These are phyloP conservation scores for Thielaviopsis ethacetica DNA, from an alignment of 2,329 filamentous ascomycete genomes.

Conservation along the genomic window DNA sequence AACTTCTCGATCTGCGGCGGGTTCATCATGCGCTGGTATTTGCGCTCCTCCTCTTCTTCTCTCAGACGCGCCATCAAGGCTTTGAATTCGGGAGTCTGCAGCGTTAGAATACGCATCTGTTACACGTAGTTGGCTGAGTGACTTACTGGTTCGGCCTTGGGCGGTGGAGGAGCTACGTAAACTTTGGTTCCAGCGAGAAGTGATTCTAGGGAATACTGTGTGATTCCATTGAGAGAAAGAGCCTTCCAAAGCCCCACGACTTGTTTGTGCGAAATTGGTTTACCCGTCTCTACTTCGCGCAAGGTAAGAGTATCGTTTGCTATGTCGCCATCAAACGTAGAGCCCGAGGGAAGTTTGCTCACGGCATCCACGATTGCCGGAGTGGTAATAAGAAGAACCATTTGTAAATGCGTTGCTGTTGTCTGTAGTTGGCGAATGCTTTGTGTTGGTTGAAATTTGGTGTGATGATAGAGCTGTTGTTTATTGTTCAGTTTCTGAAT, in stretches of 20 bases:
- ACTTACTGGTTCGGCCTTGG: slow-evolving; percentile 61
- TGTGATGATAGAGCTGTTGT: no score
- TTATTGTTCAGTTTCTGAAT: no score
- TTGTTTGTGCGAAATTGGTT: slow-evolving; percentile 56
- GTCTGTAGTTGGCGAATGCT: not conserved
- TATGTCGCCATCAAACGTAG: slow-evolving; percentile 2
- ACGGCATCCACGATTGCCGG: slow-evolving; percentile 48
- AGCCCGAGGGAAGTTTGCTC: slow-evolving; percentile 16
- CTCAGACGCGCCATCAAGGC: slow-evolving; percentile 75
- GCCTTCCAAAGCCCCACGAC: slow-evolving; percentile 44
- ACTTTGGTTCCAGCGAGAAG: slow-evolving; percentile 57
- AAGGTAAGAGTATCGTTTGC: not conserved
- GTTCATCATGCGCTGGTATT: slow-evolving; percentile 68
- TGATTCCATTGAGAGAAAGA: slow-evolving; percentile 23
- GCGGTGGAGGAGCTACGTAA: slow-evolving; percentile 64
- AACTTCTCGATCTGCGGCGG: slow-evolving; percentile 42
- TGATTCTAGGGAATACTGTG: slow-evolving; percentile 40
- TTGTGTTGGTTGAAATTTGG: no score
- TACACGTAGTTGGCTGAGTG: not conserved
- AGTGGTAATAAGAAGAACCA: slow-evolving; percentile 71
- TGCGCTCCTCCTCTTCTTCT: slow-evolving; percentile 62
- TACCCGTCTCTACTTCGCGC: slow-evolving; percentile 31
- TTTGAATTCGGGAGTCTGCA: slow-evolving; percentile 64
- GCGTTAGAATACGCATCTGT: slow-evolving; percentile 7
- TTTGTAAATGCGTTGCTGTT: slow-evolving; percentile 20